Evolutionary conservation across 2,329 filamentous ascomycete genomes (phyloP).

Genomic region (Colletotrichum lini): DNA sequence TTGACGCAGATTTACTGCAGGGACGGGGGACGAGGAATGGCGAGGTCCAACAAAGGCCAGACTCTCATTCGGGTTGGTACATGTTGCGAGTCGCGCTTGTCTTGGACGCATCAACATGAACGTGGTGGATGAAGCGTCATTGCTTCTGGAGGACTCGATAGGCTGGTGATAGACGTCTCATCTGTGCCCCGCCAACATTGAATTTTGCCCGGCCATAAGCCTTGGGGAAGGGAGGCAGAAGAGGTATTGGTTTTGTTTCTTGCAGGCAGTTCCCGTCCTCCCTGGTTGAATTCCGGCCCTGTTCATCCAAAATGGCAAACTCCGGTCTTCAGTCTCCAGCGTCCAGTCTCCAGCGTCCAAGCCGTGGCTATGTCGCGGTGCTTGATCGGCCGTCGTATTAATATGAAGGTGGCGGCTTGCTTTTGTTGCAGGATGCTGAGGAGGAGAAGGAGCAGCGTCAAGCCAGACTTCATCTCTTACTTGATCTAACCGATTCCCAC

Average conservation of each 20-base stretch:
- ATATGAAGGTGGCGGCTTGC: constrained; percentile 12
- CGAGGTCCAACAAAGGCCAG: constrained; percentile 14
- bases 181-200: background rate
- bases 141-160: background rate
- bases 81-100: constrained; percentile 21
- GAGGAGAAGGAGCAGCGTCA: background rate
- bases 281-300: constrained; percentile 19
- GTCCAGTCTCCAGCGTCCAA: background rate
- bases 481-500: background rate
- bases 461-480: background rate
- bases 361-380: background rate
- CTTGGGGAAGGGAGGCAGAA: constrained; percentile 17
- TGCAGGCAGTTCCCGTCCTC: constrained; percentile 24
- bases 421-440: background rate
- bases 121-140: constrained; percentile 3
- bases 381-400: background rate
- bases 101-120: background rate
- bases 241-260: constrained; percentile 36
- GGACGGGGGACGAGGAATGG: constrained; percentile 22
- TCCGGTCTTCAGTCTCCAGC: background rate
- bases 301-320: constrained; percentile 29
- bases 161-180: background rate
- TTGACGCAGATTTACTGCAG: constrained; percentile 35
- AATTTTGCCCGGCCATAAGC: constrained; percentile 2
- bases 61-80: constrained; percentile 6